Conservation (phyloP, 768 basidiomycete species). For the Phlebiopsis gigantea region DNA sequence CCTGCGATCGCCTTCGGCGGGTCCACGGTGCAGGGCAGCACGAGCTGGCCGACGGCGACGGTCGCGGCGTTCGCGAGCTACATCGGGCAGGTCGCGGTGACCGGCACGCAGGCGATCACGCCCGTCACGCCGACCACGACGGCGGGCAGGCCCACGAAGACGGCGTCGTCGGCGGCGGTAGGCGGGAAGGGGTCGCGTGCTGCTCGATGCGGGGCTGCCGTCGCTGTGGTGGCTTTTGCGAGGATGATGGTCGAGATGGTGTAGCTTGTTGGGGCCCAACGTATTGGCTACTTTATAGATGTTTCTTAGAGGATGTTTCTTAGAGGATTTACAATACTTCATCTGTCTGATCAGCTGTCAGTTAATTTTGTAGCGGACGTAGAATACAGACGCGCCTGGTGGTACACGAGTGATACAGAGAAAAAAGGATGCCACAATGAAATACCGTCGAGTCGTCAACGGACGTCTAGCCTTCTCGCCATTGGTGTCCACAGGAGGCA, state of each 20-base stretch:
- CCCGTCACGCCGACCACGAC: neutral
- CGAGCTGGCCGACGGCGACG: conserved; percentile 26
- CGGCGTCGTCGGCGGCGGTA: too few species aligned
- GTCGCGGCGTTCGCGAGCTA: conserved; percentile 30
- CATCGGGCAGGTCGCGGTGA: neutral
- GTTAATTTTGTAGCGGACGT: neutral
- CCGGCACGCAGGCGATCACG: neutral
- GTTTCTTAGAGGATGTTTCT: too few species aligned
- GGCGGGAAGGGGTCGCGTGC: too few species aligned
- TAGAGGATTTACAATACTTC: too few species aligned
- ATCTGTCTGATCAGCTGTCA: too few species aligned
- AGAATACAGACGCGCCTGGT: neutral
- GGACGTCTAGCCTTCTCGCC: conserved; percentile 56
- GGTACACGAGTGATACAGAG: neutral
- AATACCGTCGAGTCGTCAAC: neutral
- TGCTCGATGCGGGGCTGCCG: too few species aligned
- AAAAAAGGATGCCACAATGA: neutral
- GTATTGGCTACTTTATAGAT: too few species aligned
- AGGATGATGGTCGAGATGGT: too few species aligned
- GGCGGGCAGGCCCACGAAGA: too few species aligned
- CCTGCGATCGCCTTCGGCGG: conserved; percentile 54
- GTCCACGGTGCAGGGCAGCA: conserved; percentile 21
- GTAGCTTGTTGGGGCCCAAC: too few species aligned
- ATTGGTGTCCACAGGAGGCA: conserved; percentile 56
- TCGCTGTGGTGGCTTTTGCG: too few species aligned